Evolutionary conservation across 2,329 filamentous ascomycete genomes (phyloP).

Genomic region (Fusarium papillatum): DNA sequence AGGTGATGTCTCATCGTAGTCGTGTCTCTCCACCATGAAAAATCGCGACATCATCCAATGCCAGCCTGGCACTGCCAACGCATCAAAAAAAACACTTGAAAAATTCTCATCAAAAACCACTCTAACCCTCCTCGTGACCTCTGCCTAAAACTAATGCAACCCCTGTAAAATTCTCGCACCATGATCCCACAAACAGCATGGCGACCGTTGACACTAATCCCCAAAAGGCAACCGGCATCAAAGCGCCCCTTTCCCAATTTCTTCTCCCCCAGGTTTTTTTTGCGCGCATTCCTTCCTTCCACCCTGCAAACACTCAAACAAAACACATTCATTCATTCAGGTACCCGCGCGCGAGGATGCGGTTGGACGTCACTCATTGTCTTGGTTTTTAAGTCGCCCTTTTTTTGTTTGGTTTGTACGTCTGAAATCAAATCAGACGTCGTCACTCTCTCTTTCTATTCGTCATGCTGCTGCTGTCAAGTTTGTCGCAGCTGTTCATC

Average conservation of each 20-base stretch:
- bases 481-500: conserved; percentile 11
- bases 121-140: neutral
- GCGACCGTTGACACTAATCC: neutral
- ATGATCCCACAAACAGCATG: conserved; percentile 29
- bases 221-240: neutral
- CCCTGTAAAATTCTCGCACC: conserved; percentile 23
- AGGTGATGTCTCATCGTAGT: neutral
- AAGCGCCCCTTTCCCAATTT: conserved; percentile 22
- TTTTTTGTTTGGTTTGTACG: neutral
- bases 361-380: conserved; percentile 33
- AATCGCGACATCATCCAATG: too few relatives aligned
- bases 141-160: neutral
- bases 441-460: conserved; percentile 4
- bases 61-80: too few relatives aligned
- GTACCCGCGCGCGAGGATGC: conserved; percentile 37
- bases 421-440: conserved; percentile 14
- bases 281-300: neutral
- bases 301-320: conserved; percentile 14
- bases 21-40: too few relatives aligned
- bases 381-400: conserved; percentile 14
- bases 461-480: conserved; percentile 12
- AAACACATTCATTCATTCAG: conserved; percentile 6
- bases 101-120: neutral
- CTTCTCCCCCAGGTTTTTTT: neutral
- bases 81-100: neutral